Base-by-base conservation (phyloP, 805 yeast species). In the Hagleromyces aurorensis region DNA sequence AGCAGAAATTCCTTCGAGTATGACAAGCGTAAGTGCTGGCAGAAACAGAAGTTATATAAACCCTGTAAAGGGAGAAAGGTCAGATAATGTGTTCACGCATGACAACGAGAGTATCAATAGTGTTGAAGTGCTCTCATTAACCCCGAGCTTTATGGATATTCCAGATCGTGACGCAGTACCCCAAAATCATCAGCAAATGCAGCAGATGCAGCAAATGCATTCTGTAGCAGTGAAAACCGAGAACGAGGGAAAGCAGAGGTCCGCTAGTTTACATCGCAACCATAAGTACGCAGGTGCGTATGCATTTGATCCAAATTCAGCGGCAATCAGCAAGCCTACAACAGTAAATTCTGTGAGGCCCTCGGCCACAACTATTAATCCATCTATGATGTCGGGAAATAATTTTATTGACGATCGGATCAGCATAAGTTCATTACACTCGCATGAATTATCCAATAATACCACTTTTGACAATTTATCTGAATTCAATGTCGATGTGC, bases 101-200 rank as follows among this genome's bases (percentile, higher is more conserved):
- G 41, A 45, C 22, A 40, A 39, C 19, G 46, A 42, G 20, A 45
- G 43, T 32, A 34, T 44, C 3, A 43, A 41, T 21, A 51, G 57
- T 30, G 64, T 61, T 4, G 68, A 61, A 36, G 66, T 59, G 4
- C 32, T 61, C 9, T 59, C 66, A 1, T 31, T 62, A 24, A 61
- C 64, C 4, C 66, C 68, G 5, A 54, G 62, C 25, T 61, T 61
- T 30, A 51, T 58, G 53, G 68, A 62, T 37, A 55, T 55, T 21
- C 59, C 60, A 5, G 53, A 46, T 11, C 32, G 36, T 16, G 25
- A 31, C 8, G 28, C 40, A 20, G 33, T 29, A 17, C 26, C 22
- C 11, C 38, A 29, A 23, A 23, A 26, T 22, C 7, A 13, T 13
- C 21, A 21, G 18, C 33, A 28, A 14, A 23, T 23, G 8, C 34